Evolutionary conservation across 2,329 filamentous ascomycete genomes (phyloP).

Genomic region (Alternaria rosae): DNA sequence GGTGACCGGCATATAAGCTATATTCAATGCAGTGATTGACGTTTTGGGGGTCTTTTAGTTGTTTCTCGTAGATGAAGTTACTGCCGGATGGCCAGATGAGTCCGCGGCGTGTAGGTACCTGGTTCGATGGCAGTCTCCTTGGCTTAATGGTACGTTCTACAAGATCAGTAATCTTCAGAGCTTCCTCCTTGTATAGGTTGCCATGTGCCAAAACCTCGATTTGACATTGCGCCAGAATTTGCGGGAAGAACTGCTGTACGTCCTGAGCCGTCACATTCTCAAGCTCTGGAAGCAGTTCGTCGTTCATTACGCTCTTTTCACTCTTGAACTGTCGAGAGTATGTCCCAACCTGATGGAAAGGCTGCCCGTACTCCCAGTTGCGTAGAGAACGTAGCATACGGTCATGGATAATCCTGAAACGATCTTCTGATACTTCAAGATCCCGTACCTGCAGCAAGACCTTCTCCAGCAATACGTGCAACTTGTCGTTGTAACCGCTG

Average conservation of each 20-base stretch:
- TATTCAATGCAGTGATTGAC: conserved; percentile 67
- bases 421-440: conserved; percentile 81
- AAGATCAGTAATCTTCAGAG: conserved; percentile 81
- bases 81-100: conserved; percentile 79
- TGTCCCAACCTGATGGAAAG: conserved; percentile 86
- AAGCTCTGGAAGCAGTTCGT: conserved; percentile 80
- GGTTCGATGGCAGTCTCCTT: conserved; percentile 73
- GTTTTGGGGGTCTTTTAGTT: conserved; percentile 84
- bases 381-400: conserved; percentile 76
- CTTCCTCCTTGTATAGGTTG: conserved; percentile 94
- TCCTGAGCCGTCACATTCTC: conserved; percentile 76
- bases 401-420: conserved; percentile 92
- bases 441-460: conserved; percentile 85
- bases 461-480: conserved; percentile 88
- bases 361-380: conserved; percentile 88
- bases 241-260: conserved; percentile 78
- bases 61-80: conserved; percentile 84
- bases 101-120: conserved; percentile 81
- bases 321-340: conserved; percentile 82
- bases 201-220: conserved; percentile 90
- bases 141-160: conserved; percentile 81
- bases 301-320: conserved; percentile 79
- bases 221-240: conserved; percentile 82
- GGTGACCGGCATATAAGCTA: conserved; percentile 53
- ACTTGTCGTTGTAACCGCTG: conserved; percentile 95